Evolutionary conservation across 495 filamentous ascomycete species (phyloP), one percentile per base, ranked within the genome.

Genomic region (Penicillium psychrofluorescens): DNA sequence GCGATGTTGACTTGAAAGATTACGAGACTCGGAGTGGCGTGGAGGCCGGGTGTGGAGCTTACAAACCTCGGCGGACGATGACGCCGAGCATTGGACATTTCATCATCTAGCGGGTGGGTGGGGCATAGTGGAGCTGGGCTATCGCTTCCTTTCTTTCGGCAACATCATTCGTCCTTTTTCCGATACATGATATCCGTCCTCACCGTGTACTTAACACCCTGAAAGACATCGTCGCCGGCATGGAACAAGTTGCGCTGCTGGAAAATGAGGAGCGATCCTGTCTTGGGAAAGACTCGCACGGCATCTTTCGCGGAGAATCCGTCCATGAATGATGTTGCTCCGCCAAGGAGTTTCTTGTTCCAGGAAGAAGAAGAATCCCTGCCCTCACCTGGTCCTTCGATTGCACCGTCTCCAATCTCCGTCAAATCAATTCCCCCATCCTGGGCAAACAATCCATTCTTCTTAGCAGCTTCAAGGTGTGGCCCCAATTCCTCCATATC

Each of bases 161-260:
- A 22, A 22, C 4, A 22, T 22, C 22, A 22, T 22, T 3, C 22
- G 0, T 22, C 22, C 43, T 38, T 35, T 2, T 30, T 31, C 5
- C 40, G 44, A 43, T 86, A 94, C 83, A 92, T 80, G 28, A 91
- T 48, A 68, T 95, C 88, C 8, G 81, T 80, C 45, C 88, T 68
- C 62, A 92, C 72, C 0, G 85, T 91, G 51, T 81, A 84, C 64
- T 94, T 92, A 9, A 75, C 68, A 0, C 88, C 88, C n/a, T 59
- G 55, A 31, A 71, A 63, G 6, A 92, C 85, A 50, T 88, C 80
- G 45, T 85, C 86, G 1, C 88, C 88, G 14, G 76, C 76, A 61
- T 94, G 88, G 50, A 83, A 48, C 29, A 94, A 61, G 40, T 70
- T 55, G 4, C 65, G 51, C 44, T 92, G 88, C 63, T 94, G 86